These are phyloP conservation scores for Ophiocordyceps unilateralis DNA, from an alignment of 2,329 filamentous ascomycete genomes.

Conservation along the genomic window DNA sequence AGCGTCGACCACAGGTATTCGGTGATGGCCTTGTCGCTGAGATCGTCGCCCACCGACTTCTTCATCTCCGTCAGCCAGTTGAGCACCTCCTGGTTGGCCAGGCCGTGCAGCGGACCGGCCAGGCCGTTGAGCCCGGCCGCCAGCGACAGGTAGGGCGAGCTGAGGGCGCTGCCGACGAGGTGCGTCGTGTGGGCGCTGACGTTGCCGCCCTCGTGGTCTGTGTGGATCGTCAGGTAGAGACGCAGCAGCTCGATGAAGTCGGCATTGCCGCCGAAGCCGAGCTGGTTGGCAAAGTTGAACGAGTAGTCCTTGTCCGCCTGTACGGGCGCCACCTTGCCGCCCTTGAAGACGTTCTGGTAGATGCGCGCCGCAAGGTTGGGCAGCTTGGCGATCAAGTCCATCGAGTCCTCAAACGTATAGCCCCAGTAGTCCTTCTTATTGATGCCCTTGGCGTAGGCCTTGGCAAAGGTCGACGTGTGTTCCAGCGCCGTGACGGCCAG, in stretches of 20 bases:
- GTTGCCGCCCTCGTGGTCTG: slow-evolving; percentile 98
- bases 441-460: slow-evolving; percentile 97
- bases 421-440: slow-evolving; percentile 99
- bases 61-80: slow-evolving; percentile 99
- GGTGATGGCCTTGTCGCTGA: slow-evolving; percentile 91
- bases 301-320: slow-evolving; percentile 99
- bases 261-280: slow-evolving; percentile 84
- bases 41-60: slow-evolving; percentile 79
- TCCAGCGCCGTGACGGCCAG: slow-evolving; percentile 94
- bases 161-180: slow-evolving; percentile 88
- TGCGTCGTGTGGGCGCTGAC: slow-evolving; percentile 97
- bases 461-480: slow-evolving; percentile 93
- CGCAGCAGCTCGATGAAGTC: slow-evolving; percentile 98
- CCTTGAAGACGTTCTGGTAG: slow-evolving; percentile 99
- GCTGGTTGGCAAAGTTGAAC: slow-evolving; percentile 99
- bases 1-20: slow-evolving; percentile 98
- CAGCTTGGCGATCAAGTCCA: slow-evolving; percentile 99
- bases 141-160: slow-evolving; percentile 92
- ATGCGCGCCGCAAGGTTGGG: slow-evolving; percentile 95
- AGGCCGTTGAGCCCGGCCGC: slow-evolving; percentile 96
- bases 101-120: slow-evolving; percentile 92
- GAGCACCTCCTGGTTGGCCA: slow-evolving; percentile 98
- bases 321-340: slow-evolving; percentile 88
- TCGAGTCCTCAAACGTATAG: slow-evolving; percentile 98
- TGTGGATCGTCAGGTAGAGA: slow-evolving; percentile 98